Evolutionary conservation across 164 flowering plant genomes (phyloP), one percentile per base, ranked within the genome.

Genomic region (Taxillus chinensis): DNA sequence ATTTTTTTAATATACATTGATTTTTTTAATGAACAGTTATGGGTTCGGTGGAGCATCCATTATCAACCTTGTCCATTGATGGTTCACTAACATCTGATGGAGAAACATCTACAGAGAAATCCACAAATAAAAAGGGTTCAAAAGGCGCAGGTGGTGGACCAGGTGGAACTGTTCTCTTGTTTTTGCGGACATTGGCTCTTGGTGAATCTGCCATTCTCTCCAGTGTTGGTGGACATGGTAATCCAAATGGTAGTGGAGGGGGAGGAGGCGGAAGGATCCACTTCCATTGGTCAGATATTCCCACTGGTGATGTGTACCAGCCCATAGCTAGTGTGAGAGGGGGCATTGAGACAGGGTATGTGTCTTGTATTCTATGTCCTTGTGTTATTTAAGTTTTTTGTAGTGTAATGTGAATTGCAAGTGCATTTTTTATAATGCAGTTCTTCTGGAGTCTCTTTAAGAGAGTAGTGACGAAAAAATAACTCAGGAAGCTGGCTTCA

Each of bases 231-330:
- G 98, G 98, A 52, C 74, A 74, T 74, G 96, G 97, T 60, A 77
- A 85, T 75, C 79, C 72, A 38, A 71, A 62, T 71, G 86, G 88
- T 38, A 87, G 96, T 50, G 96, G 95, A 6, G 97, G 98, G 27
- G 98, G 98, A 11, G 95, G 92, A 37, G 98, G 97, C 63, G 95
- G 98, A 66, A 84, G 97, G 75, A 63, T 93, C 71, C 97, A 90
- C 66, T 90, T 93, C 68, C 86, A 93, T 57, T 93, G 98, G 98
- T 76, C 90, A 59, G 89, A 83, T 62, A 82, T 93, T 68, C 72
- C 84, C 39, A 73, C 71, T 60, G 96, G 90, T 37, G 92, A 93
- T 77, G 92, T 77, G 57, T 93, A 88, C 72, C 70, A 68, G 59
- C 86, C 97, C 8, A 62, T 90, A 57, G 85, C 96, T 51, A 72